These are phyloP conservation scores for Euphorbia schlechtendalii DNA, from an alignment of 441 rosid genomes.

Conservation along the genomic window DNA sequence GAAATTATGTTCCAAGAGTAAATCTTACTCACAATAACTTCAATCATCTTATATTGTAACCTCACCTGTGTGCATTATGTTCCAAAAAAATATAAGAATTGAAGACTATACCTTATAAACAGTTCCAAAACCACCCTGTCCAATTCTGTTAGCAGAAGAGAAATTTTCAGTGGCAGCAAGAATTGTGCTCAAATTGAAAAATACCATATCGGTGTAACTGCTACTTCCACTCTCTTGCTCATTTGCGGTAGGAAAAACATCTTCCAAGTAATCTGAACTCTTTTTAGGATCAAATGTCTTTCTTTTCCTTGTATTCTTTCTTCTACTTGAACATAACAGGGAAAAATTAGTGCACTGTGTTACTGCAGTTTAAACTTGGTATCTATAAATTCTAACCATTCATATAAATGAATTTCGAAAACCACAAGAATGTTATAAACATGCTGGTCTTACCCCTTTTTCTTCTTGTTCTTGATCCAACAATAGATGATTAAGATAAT, in stretches of 20 bases:
- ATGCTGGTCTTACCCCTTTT: neutral
- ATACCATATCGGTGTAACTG: neutral
- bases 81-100: no score
- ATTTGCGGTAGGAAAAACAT: neutral
- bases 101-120: conserved; percentile 26
- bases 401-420: neutral
- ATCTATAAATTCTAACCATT: neutral
- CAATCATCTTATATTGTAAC: no score
- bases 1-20: conserved; percentile 5
- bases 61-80: no score
- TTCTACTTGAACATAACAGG: neutral
- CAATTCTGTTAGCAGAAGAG: conserved; percentile 20
- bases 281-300: neutral
- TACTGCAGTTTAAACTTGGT: neutral
- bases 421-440: neutral
- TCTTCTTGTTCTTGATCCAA: neutral
- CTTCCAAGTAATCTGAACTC: no score
- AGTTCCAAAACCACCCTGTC: conserved; percentile 36
- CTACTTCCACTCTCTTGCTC: neutral
- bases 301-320: neutral
- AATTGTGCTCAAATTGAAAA: conserved; percentile 6
- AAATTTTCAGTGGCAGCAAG: conserved; percentile 20
- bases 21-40: no score
- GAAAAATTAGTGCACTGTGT: neutral
- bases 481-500: neutral